These are phyloP conservation scores for Dunaliella primolecta DNA, from an alignment of 139 green algal genomes.

Conservation along the genomic window DNA sequence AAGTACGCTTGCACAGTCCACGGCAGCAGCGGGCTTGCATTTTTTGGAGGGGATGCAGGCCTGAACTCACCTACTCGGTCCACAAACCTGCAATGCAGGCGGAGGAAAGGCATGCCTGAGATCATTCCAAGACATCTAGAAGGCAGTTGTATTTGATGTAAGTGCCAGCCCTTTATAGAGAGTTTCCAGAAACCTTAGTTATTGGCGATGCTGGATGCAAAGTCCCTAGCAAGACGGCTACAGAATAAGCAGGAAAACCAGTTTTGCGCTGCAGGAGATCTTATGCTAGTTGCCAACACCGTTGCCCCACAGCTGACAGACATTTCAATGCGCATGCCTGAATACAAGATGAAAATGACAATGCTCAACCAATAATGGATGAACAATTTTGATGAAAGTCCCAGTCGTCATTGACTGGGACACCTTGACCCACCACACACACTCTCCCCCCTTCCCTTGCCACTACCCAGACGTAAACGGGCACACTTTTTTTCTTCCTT, in stretches of 20 bases:
- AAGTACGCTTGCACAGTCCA: constrained; percentile 40
- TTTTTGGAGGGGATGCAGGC: constrained; percentile 46
- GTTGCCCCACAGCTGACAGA: too few relatives aligned
- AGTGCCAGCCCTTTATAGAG: not conserved
- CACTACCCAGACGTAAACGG: too few relatives aligned
- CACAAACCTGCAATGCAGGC: constrained; percentile 59
- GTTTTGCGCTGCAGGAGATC: not conserved
- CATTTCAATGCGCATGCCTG: too few relatives aligned
- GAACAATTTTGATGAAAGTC: too few relatives aligned
- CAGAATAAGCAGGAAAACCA: not conserved
- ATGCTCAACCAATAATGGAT: too few relatives aligned
- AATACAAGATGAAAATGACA: too few relatives aligned
- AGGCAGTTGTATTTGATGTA: not conserved
- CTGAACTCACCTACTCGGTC: constrained; percentile 83
- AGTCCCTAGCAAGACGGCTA: not conserved
- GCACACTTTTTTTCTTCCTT: too few relatives aligned
- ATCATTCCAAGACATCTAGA: not conserved
- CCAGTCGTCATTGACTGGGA: too few relatives aligned
- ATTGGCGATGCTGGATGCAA: not conserved
- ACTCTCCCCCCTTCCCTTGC: too few relatives aligned
- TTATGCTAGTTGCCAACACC: too few relatives aligned
- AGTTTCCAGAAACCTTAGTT: not conserved
- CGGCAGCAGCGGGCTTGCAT: constrained; percentile 34
- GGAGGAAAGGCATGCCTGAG: not conserved
- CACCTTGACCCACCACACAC: too few relatives aligned